Base-by-base conservation (phyloP, 1,139 yeast genomes). In the Yamadazyma triangularis region DNA sequence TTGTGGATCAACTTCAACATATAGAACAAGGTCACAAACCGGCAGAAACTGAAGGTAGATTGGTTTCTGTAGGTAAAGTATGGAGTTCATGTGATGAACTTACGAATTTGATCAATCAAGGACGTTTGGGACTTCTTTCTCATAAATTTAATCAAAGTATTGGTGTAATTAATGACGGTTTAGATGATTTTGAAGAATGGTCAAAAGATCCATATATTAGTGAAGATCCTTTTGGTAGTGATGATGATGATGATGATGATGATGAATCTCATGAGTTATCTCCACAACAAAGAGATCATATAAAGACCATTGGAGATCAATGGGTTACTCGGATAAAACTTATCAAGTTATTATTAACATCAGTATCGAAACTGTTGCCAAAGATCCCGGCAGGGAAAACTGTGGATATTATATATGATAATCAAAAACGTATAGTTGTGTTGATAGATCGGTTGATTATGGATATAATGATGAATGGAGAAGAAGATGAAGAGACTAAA, bases 181-280 rank as follows among this genome's bases (percentile, higher is more conserved):
- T 74, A 21, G 77, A 70, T 8, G 89, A 82, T 42, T 70, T 79
- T 37, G 73, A 60, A 11, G 84, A 77, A 38, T 82, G 88, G 86
- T 50, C 77, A 1, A 72, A 75, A 35, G 67, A 79, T 40, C 89
- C 89, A 0, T 60, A 59, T 23, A 60, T 60, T 4, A 41, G 51
- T 27, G 66, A 63, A 13, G 79, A 76, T 54, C 67, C 68, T 4
- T 65, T 65, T 47, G 54, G 51, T 13, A 34, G 29, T 13, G 64
- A 58, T 3, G 50, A 60, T 8, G 38, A 63, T 63, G 65, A 57
- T 21, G 53, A 46, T 6, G 42, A 38, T 8, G 50, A 42, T 3
- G 58, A 48, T 8, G 58, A 50, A 2, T 62, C 52, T 2, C 49
- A 41, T 3, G 56, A 47, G 3, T 56, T 53, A 1, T 52, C 50